Evolutionary conservation across 768 basidiomycete species (phyloP).

Genomic region (Tylopilus rubrobrunneus): DNA sequence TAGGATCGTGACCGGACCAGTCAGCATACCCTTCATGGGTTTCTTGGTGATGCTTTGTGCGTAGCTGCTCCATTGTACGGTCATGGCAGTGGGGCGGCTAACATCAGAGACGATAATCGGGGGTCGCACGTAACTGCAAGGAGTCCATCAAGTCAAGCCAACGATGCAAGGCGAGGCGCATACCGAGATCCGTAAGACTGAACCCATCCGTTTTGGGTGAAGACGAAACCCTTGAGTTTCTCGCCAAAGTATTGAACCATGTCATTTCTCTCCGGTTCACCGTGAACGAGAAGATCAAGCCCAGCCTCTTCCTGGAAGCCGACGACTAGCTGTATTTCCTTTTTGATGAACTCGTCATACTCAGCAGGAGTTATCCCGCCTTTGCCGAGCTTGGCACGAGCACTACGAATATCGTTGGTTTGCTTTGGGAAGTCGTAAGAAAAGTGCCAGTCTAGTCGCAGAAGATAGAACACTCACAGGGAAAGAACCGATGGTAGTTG

Average conservation of each 20-base stretch:
- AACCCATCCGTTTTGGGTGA: slow-evolving; percentile 99
- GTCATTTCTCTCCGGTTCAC: slow-evolving; percentile 98
- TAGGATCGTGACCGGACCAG: slow-evolving; percentile 96
- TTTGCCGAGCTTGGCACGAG: slow-evolving; percentile 94
- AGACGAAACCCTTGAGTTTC: slow-evolving; percentile 90
- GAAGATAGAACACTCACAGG: slow-evolving; percentile 50
- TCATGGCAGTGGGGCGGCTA: slow-evolving; percentile 88
- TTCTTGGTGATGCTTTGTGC: slow-evolving; percentile 90
- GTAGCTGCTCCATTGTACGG: slow-evolving; percentile 95
- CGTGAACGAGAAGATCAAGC: slow-evolving; percentile 96
- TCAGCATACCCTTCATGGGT: slow-evolving; percentile 99
- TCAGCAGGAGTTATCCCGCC: slow-evolving; percentile 78
- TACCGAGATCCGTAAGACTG: slow-evolving; percentile 98
- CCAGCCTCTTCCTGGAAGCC: slow-evolving; percentile 96
- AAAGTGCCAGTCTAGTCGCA: background rate
- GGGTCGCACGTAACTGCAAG: slow-evolving; percentile 84
- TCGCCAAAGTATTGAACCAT: slow-evolving; percentile 99
- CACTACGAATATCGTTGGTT: slow-evolving; percentile 98
- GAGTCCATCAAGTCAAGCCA: slow-evolving; percentile 5
- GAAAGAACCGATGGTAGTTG: slow-evolving; percentile 98
- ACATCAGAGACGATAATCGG: slow-evolving; percentile 99
- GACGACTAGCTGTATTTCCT: slow-evolving; percentile 91
- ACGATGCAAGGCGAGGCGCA: slow-evolving; percentile 22
- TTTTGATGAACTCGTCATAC: slow-evolving; percentile 98
- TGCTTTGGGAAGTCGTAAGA: slow-evolving; percentile 47